Evolutionary conservation across 495 filamentous ascomycete genomes (phyloP), one percentile per base, ranked within the genome.

Genomic region (Schizothecium vesticola): DNA sequence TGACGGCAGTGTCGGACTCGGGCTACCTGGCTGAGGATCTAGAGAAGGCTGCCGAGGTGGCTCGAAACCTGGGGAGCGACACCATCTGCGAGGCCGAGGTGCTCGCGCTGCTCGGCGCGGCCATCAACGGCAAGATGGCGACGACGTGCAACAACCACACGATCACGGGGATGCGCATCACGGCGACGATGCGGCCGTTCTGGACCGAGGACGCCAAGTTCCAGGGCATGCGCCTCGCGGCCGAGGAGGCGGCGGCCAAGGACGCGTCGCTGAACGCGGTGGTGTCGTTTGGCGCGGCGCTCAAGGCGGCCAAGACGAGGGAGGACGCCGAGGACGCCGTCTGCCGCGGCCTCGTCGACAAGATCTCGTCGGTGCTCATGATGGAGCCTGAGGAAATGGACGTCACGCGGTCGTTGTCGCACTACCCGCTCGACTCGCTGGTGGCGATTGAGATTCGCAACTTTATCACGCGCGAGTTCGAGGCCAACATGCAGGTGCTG

Each of bases 1-100:
- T 90, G 0, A 86, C 83, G 10, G 80, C 83, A 28, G 84, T 89
- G 12, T 81, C 81, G 0, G 85, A 82, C 59, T 83, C 85, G 0
- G 87, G 87, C 21, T 87, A 86, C 80, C 78, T 87, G 8, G 81
- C 80, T 3, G 79, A 83, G 59, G 71, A 85, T 68, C 74, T 76
- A 0, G 81, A 81, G 56, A 80, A 80, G 63, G 79, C 79, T 0
- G 82, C 80, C 21, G 80, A 81, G 64, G 82, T 85, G 2, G 78
- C 78, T 3, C 75, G 79, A 55, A 84, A 82, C 67, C 74, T 85
- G 0, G 83, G 83, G 22, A 80, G 81, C 67, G 80, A 84, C 67
- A 82, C 75, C 59, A 84, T 85, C 67, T 83, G 82, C 74, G 82
- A 85, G 66, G 78, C 80, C 22, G 84, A 86, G 69, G 82, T 86